Base-by-base conservation (phyloP, 2,329 filamentous ascomycete genomes). In the Zymoseptoria tritici region DNA sequence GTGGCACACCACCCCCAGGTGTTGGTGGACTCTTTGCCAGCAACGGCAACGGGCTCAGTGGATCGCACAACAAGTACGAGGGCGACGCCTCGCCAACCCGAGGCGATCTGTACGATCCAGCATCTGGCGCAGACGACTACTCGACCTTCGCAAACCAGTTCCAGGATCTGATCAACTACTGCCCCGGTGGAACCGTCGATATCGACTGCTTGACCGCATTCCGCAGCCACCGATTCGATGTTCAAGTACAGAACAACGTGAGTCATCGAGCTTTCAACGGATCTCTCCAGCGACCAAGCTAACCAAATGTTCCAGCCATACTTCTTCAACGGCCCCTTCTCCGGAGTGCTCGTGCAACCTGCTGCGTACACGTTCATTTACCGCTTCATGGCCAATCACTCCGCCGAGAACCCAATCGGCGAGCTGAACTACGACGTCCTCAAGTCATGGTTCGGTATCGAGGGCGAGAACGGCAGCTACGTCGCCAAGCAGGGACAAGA, bases 51-150 rank as follows among this genome's bases (percentile, higher is more conserved):
- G 67, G 66, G 36, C 57, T 70, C 19, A 65, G 61, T 49, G 66
- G 64, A n/a, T 64, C 61, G 13, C 72, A 74, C 66, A 73, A 72
- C 64, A 70, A 73, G 61, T 75, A 73, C 60, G 73, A 75, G 65
- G 64, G 62, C 26, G 73, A 75, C 55, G 69, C 61, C 4, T 72
- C 70, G 3, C 71, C 72, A 2, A 70, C 68, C 5, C 63, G 73
- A 19, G 68, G 65, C 55, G 72, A 75, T 49, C 56, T 73, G 4
- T 74, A 72, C 59, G 57, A 66, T 29, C 57, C 57, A 3, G 36
- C 36, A 13, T 42, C 36, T 42, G 58, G 51, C 1, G 69, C 68
- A 22, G 66, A 71, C 60, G 64, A 70, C 51, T 70, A 65, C 58
- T 62, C 64, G 7, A 59, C 67, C 13, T 59, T 66, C 49, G 58